Evolutionary conservation across 1,139 yeast genomes (phyloP).

Genomic region (Zygoascus meyerae): DNA sequence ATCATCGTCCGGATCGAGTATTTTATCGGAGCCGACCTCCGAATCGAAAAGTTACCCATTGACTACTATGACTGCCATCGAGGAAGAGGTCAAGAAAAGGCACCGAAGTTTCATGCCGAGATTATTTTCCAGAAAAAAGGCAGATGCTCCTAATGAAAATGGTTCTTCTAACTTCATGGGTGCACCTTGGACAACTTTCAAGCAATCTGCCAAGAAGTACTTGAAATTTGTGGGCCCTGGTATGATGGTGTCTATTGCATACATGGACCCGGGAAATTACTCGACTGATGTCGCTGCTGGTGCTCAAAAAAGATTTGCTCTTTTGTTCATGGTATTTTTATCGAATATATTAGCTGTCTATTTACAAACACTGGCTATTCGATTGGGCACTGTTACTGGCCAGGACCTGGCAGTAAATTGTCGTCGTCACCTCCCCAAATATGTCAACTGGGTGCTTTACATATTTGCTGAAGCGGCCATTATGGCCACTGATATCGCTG

Average conservation of each 20-base stretch:
- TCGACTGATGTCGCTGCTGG: slow-evolving; percentile 78
- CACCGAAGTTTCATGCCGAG: no score
- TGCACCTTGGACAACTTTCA: not conserved
- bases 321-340: slow-evolving; percentile 59
- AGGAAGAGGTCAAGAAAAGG: no score
- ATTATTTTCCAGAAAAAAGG: no score
- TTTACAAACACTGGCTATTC: slow-evolving; percentile 64
- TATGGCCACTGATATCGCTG: slow-evolving; percentile 80
- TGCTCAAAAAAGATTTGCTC: slow-evolving; percentile 56
- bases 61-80: no score
- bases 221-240: slow-evolving; percentile 71
- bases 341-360: slow-evolving; percentile 71
- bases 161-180: no score
- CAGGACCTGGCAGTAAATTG: slow-evolving; percentile 68
- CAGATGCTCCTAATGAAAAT: no score
- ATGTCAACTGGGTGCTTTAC: slow-evolving; percentile 55
- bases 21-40: no score
- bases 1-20: no score
- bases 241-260: slow-evolving; percentile 68
- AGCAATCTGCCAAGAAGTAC: slow-evolving; percentile 40
- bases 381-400: slow-evolving; percentile 77
- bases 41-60: no score
- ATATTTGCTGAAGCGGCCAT: slow-evolving; percentile 73
- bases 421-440: slow-evolving; percentile 53
- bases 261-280: slow-evolving; percentile 84